Base-by-base conservation (phyloP, 2,329 filamentous ascomycete genomes). In the Monilinia vaccinii-corymbosi region DNA sequence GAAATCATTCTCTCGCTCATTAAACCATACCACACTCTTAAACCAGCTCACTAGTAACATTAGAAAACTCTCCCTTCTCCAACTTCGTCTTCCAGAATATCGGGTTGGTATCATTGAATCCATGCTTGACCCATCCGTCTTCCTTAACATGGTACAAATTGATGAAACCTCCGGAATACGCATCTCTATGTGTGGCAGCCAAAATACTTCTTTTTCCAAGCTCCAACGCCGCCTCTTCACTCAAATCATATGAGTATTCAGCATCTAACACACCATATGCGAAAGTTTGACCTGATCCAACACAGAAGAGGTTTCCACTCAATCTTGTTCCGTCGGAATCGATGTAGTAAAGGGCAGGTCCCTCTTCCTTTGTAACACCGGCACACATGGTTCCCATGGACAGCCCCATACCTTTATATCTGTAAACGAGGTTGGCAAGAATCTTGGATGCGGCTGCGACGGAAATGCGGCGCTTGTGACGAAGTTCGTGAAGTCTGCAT, bases 341-440 rank as follows among this genome's bases (percentile, higher is more conserved):
- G 76, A 99, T 95, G 78, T 99, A 99, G 84, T 99, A 99, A 63
- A 99, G 87, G 45, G 94, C 94, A 31, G 94, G 94, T 13, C 94
- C 94, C 80, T 97, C 93, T 77, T 93, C 88, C 67, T 90, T 88
- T 65, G 94, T 94, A 67, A 99, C 94, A 71, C 94, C 94, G 40
- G 94, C 93, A 76, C 94, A 96, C 94, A 99, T 99, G 72, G 94
- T 99, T 69, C 94, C 94, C 94, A 99, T 99, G 74, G 90, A 96
- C 71, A 99, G 79, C 42, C 94, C 94, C 90, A 96, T 96, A 72
- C 92, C 92, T 80, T 99, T 99, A 85, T 99, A 99, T 70, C 86
- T 87, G 82, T 97, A 99, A 71, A 97, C 92, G 68, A 99, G 81
- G 80, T 99, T 99, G 73, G 94, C 91, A 69, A 99, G 89, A 75